Percentiles rank a stretch among this genome's conserved stretches.
These are phyloP conservation scores for Colletotrichum sp. DNA, from an alignment of 2,329 filamentous ascomycete genomes.

Conservation along the genomic window DNA sequence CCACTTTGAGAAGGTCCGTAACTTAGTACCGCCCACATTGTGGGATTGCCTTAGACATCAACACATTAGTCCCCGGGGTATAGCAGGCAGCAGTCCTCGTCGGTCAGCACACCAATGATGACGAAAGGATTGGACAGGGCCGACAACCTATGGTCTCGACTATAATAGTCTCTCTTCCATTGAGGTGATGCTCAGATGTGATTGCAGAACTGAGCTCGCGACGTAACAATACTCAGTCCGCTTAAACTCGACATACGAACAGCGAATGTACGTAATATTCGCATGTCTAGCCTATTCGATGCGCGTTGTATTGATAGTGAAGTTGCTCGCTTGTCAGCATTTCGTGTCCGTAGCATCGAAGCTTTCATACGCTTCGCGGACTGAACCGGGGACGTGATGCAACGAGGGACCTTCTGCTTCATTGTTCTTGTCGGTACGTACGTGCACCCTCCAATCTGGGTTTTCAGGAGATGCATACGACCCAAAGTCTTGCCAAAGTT, in stretches of 20 bases:
- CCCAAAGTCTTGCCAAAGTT: neutral
- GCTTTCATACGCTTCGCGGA: neutral
- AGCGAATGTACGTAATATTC: neutral
- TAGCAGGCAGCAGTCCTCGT: neutral
- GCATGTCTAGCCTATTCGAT: rapidly evolving
- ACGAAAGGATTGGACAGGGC: neutral
- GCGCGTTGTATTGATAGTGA: neutral
- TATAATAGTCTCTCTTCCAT: neutral
- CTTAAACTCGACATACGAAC: rapidly evolving
- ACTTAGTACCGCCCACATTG: neutral
- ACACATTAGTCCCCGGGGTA: neutral
- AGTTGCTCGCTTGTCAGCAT: neutral
- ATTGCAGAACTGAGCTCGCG: rapidly evolving
- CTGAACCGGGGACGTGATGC: neutral
- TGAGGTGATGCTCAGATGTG: neutral
- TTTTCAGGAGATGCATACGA: neutral
- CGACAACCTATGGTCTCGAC: rapidly evolving
- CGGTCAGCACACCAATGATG: neutral
- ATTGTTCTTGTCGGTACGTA: rapidly evolving
- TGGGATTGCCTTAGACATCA: neutral
- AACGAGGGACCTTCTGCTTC: neutral
- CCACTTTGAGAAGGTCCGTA: neutral
- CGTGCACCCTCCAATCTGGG: neutral
- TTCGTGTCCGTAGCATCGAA: neutral
- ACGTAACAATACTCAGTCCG: neutral